phyloP scores from a whole-genome alignment of 495 filamentous ascomycete genomes.

The Alectoria sarmentosa region DNA sequence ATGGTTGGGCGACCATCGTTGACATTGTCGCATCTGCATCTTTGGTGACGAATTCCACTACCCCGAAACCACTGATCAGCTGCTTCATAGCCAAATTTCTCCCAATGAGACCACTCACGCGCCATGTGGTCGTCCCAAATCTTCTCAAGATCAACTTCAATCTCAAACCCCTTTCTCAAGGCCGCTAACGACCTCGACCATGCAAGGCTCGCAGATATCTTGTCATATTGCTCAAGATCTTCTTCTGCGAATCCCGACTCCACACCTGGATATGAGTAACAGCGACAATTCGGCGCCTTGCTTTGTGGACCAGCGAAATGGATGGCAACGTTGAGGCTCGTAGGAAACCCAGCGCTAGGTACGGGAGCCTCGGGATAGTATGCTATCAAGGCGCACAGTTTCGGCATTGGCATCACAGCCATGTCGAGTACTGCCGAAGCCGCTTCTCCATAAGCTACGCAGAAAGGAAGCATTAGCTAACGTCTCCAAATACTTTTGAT shows the following conservation, averaged over 20 bases:
- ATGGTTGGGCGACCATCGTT: constrained; percentile 45
- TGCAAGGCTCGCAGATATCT: constrained; percentile 45
- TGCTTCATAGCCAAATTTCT: neutral
- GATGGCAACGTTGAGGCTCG: constrained; percentile 41
- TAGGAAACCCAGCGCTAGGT: constrained; percentile 41
- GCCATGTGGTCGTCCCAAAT: constrained; percentile 55
- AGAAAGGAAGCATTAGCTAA: neutral
- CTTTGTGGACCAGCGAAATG: constrained; percentile 43
- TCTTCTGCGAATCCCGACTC: constrained; percentile 54
- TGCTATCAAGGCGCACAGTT: constrained; percentile 46
- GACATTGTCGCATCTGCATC: constrained; percentile 41
- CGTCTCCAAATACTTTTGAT: neutral
- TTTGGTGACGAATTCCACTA: constrained; percentile 29
- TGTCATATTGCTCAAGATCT: constrained; percentile 44
- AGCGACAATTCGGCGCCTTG: constrained; percentile 19
- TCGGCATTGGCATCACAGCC: constrained; percentile 42
- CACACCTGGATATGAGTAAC: constrained; percentile 43
- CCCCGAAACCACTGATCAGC: neutral
- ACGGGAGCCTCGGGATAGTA: constrained; percentile 56
- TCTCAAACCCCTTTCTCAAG: constrained; percentile 49
- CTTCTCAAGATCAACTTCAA: constrained; percentile 52
- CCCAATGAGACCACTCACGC: constrained; percentile 36
- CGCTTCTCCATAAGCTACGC: constrained; percentile 49
- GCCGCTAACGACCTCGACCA: constrained; percentile 48
- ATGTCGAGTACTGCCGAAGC: constrained; percentile 51